Evolutionary conservation across 345 rosid genomes (phyloP).

Genomic region (Gossypium herbaceum): DNA sequence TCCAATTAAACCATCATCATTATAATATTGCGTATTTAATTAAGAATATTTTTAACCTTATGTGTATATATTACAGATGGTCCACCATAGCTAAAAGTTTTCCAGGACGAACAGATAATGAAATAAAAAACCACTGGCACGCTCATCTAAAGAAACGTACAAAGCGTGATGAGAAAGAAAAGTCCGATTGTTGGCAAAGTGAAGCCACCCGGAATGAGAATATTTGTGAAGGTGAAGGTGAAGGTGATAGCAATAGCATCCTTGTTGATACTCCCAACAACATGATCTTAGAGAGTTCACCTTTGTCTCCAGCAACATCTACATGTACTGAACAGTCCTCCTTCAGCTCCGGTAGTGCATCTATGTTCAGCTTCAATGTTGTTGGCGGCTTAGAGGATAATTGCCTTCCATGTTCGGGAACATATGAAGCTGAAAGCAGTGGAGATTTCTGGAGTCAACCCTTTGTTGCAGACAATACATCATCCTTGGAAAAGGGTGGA

Average conservation of each 20-base stretch:
- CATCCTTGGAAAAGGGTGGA: neutral
- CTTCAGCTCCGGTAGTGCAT: neutral
- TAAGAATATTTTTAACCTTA: no score
- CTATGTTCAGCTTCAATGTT: neutral
- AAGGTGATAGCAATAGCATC: neutral
- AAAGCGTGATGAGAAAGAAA: neutral
- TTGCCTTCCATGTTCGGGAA: neutral
- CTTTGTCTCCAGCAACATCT: constrained; percentile 16
- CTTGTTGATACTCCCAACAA: neutral
- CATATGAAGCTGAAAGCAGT: neutral
- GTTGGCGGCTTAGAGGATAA: neutral
- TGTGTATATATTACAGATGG: constrained; percentile 26
- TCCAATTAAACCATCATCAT: neutral
- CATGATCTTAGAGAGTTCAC: constrained; percentile 21
- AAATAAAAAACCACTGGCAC: constrained; percentile 40
- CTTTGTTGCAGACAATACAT: constrained; percentile 21
- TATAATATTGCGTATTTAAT: neutral
- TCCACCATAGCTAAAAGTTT: constrained; percentile 31
- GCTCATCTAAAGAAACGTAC: constrained; percentile 24
- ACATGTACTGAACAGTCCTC: neutral
- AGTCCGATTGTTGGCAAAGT: neutral
- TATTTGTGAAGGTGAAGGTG: neutral
- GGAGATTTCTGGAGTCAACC: constrained; percentile 37
- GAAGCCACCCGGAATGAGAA: neutral
- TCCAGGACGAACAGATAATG: constrained; percentile 39